Conservation (phyloP, 805 yeast genomes). For the Wickerhamomyces sydowiorum region DNA sequence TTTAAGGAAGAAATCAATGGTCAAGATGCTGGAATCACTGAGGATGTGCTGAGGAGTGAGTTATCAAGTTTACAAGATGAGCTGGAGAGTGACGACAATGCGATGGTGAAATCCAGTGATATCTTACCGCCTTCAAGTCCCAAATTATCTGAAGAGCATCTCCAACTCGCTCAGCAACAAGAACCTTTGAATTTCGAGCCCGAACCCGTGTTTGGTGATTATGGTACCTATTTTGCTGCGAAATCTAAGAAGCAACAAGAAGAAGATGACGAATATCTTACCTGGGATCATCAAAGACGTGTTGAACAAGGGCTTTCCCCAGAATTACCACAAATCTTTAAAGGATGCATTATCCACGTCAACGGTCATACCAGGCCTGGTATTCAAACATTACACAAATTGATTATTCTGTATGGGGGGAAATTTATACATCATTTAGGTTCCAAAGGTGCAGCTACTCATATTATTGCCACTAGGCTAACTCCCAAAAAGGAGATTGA, state of each 20-base stretch:
- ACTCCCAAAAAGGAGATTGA: conserved; percentile 72
- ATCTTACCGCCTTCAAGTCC: conserved; percentile 3
- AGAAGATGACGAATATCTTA: conserved; percentile 42
- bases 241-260: conserved; percentile 60
- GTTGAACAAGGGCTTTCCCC: conserved; percentile 8
- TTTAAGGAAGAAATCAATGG: conserved; percentile 2
- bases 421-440: conserved; percentile 59
- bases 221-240: conserved; percentile 54
- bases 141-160: background rate
- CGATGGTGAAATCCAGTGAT: background rate
- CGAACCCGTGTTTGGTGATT: conserved; percentile 53
- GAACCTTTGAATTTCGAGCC: background rate
- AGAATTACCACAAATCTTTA: conserved; percentile 36
- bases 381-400: conserved; percentile 60
- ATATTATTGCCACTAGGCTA: conserved; percentile 71
- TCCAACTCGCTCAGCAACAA: conserved; percentile 12
- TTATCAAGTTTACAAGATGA: background rate
- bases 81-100: background rate
- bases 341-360: conserved; percentile 64
- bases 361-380: conserved; percentile 88
- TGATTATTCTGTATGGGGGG: conserved; percentile 80
- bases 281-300: conserved; percentile 41
- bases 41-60: too few species aligned
- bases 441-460: conserved; percentile 73
- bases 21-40: too few species aligned